Evolutionary conservation across 768 basidiomycete genomes (phyloP).

Genomic region (Lactarius hengduanensis): DNA sequence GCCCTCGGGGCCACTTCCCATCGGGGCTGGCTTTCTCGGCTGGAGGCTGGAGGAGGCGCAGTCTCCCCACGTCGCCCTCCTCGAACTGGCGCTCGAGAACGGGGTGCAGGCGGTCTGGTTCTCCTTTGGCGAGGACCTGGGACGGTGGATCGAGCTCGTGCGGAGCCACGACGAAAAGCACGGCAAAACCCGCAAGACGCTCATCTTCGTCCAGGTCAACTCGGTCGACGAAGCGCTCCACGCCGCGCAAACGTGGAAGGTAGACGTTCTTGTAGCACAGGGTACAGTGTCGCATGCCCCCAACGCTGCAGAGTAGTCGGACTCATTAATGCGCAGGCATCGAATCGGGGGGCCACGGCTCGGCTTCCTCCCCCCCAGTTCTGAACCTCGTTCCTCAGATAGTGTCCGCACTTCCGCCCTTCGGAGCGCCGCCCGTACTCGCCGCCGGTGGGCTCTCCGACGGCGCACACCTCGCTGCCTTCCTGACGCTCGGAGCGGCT

Average conservation of each 20-base stretch:
- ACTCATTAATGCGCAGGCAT: conserved; percentile 45
- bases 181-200: conserved; percentile 43
- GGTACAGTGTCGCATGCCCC: conserved; percentile 42
- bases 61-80: conserved; percentile 39
- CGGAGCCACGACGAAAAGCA: conserved; percentile 51
- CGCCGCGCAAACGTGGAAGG: conserved; percentile 66
- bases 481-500: conserved; percentile 64
- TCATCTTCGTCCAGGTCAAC: conserved; percentile 65
- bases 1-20: conserved; percentile 39
- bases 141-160: conserved; percentile 59
- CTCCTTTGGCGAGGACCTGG: conserved; percentile 60
- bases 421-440: conserved; percentile 52
- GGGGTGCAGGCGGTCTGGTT: conserved; percentile 71
- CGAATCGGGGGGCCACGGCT: conserved; percentile 81
- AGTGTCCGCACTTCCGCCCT: conserved; percentile 42
- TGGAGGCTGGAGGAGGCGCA: conserved; percentile 64
- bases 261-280: conserved; percentile 76
- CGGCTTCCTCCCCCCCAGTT: conserved; percentile 54
- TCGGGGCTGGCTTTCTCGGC: conserved; percentile 74
- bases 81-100: conserved; percentile 52
- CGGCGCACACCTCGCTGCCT: conserved; percentile 62
- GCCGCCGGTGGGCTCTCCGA: conserved; percentile 74
- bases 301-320: not conserved
- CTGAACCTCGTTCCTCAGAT: conserved; percentile 58
- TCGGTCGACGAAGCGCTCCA: conserved; percentile 56